phyloP scores from a whole-genome alignment of 768 basidiomycete species.

The Lactarius quietus region DNA sequence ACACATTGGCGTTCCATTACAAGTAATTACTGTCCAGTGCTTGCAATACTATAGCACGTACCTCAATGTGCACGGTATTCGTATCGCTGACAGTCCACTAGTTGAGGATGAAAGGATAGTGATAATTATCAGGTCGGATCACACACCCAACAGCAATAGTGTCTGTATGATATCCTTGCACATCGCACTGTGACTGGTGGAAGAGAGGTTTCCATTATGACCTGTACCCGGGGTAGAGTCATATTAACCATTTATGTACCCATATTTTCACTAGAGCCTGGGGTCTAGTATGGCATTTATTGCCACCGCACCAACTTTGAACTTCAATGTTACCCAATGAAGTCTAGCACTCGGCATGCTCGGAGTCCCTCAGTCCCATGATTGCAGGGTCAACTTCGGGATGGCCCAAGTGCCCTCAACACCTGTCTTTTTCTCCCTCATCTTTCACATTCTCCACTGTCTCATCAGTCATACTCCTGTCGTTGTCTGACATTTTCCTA shows the following conservation, averaged over 20 bases:
- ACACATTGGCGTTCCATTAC: background rate
- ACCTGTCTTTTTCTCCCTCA: background rate
- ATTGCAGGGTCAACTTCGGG: background rate
- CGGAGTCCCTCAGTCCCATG: conserved; percentile 4
- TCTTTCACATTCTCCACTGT: background rate
- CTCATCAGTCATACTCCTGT: background rate
- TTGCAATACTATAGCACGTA: background rate
- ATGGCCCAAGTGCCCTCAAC: background rate
- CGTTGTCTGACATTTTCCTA: background rate
- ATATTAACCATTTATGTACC: conserved; percentile 13
- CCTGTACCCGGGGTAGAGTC: conserved; percentile 12
- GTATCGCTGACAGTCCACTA: background rate
- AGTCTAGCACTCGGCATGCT: conserved; percentile 19
- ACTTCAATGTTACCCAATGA: conserved; percentile 24
- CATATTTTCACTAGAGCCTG: conserved; percentile 4
- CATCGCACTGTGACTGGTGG: conserved; percentile 24
- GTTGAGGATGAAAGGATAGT: background rate
- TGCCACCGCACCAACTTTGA: conserved; percentile 21
- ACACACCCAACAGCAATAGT: background rate
- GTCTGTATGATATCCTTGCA: background rate
- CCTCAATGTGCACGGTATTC: background rate
- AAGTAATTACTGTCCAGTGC: background rate
- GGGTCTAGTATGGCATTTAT: too few relatives aligned
- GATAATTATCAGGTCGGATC: background rate
- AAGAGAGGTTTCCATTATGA: conserved; percentile 21